Conservation (phyloP, 805 yeast genomes). For the Henningerozyma blattae region DNA sequence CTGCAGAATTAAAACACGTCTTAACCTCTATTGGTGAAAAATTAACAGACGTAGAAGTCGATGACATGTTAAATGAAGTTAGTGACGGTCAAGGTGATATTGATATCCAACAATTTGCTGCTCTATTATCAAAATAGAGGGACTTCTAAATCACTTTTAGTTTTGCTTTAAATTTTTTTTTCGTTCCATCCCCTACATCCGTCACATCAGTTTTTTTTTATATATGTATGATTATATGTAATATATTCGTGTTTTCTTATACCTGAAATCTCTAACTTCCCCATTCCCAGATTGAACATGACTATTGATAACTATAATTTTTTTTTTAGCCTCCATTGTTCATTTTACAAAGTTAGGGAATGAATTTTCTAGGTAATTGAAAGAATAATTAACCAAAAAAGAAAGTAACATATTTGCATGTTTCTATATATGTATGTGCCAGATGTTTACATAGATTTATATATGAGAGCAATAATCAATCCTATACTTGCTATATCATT, state of each 20-base stretch:
- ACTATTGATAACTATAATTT: not conserved
- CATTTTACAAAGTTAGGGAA: no score
- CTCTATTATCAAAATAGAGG: conserved; percentile 62
- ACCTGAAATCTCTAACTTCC: not conserved
- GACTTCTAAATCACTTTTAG: not conserved
- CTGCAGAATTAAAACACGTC: conserved; percentile 93
- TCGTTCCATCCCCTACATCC: not conserved
- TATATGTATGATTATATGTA: not conserved
- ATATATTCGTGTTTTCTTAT: not conserved
- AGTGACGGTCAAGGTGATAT: conserved; percentile 95
- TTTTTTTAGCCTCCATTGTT: no score
- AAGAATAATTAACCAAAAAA: no score
- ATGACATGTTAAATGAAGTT: conserved; percentile 94
- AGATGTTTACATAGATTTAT: no score
- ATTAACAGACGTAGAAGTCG: conserved; percentile 92
- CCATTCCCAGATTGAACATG: conserved; percentile 7
- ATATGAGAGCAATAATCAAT: no score
- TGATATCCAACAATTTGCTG: conserved; percentile 93
- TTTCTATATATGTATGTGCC: no score
- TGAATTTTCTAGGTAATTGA: no score
- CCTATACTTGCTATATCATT: no score
- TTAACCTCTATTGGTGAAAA: conserved; percentile 96
- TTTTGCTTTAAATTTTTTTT: no score
- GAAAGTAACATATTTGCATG: no score
- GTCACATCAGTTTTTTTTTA: not conserved